A percentile compares a stretch with the other conserved stretches of the same genome.
Conservation (phyloP, 208 protist genomes). For the Crithidia thermophila region DNA sequence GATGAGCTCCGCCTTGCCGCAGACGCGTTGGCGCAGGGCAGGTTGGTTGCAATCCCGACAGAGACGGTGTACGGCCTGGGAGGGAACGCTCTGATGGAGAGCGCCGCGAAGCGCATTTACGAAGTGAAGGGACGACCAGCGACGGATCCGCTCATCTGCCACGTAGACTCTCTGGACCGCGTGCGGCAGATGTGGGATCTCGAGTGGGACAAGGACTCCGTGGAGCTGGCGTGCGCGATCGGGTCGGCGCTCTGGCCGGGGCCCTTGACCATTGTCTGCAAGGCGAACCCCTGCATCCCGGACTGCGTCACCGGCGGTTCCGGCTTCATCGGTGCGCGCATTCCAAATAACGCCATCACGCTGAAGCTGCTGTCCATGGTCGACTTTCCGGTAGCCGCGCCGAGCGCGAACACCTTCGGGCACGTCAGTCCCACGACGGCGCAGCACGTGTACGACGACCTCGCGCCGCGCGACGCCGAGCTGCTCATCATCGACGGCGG, state of each 20-base stretch:
- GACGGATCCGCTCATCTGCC: conserved; percentile 97
- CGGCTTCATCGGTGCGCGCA: conserved; percentile 88
- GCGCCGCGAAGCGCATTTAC: conserved; percentile 93
- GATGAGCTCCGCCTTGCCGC: conserved; percentile 55
- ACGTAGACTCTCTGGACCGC: conserved; percentile 78
- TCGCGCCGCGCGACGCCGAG: conserved; percentile 74
- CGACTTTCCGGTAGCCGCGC: conserved; percentile 86
- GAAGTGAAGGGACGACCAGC: conserved; percentile 95
- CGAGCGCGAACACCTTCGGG: conserved; percentile 94
- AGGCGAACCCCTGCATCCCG: conserved; percentile 62
- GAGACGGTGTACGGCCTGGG: conserved; percentile 99
- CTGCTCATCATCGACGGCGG: conserved; percentile 90
- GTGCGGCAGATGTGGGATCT: conserved; percentile 72
- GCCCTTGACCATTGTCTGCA: conserved; percentile 92
- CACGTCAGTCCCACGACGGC: conserved; percentile 92
- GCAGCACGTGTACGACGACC: conserved; percentile 90
- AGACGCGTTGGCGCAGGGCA: conserved; percentile 47
- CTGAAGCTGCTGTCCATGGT: conserved; percentile 67
- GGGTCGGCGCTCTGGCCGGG: conserved; percentile 90
- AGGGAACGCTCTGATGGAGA: conserved; percentile 91
- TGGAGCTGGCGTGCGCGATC: conserved; percentile 61
- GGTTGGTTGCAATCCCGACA: conserved; percentile 97
- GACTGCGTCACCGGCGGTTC: conserved; percentile 84
- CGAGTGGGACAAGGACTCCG: conserved; percentile 36
- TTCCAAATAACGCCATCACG: conserved; percentile 77